phyloP scores from a whole-genome alignment of 2,329 filamentous ascomycete genomes.

The Calonectria leucothoes region DNA sequence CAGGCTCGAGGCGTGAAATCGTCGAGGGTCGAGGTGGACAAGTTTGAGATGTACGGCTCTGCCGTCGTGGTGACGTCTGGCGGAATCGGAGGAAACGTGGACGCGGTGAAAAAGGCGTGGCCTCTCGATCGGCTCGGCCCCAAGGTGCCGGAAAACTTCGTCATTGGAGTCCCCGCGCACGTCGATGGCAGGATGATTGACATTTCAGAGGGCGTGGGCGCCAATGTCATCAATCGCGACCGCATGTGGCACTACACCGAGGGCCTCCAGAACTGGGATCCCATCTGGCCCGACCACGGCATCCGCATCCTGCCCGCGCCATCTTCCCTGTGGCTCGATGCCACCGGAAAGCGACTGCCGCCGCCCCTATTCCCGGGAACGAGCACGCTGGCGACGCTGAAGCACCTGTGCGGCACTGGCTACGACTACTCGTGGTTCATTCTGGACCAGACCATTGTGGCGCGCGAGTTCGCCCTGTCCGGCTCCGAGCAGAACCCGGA shows the following conservation, averaged over 20 bases:
- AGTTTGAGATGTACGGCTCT: conserved; percentile 65
- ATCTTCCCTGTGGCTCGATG: conserved; percentile 72
- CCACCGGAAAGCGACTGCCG: conserved; percentile 67
- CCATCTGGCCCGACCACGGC: conserved; percentile 71
- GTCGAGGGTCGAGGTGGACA: conserved; percentile 58
- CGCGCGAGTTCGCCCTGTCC: conserved; percentile 71
- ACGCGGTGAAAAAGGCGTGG: conserved; percentile 69
- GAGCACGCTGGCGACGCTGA: conserved; percentile 68
- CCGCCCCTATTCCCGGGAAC: conserved; percentile 67
- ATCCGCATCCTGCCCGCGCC: conserved; percentile 71
- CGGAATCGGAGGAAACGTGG: conserved; percentile 72
- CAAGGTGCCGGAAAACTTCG: conserved; percentile 65
- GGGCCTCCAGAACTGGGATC: conserved; percentile 70
- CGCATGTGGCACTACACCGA: conserved; percentile 77
- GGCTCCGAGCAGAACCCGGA: conserved; percentile 74
- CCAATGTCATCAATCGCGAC: conserved; percentile 68
- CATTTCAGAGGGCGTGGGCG: conserved; percentile 65
- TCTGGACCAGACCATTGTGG: conserved; percentile 67
- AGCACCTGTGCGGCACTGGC: conserved; percentile 69
- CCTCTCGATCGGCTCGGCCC: conserved; percentile 68
- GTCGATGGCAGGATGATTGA: conserved; percentile 74
- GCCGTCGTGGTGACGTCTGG: conserved; percentile 67
- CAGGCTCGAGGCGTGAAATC: conserved; percentile 63
- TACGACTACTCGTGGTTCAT: conserved; percentile 75
- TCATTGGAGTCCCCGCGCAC: conserved; percentile 71